Percentiles rank a stretch among this genome's conserved stretches.
These are phyloP conservation scores for Cajanus cajan DNA, from an alignment of 306 rosid genomes.

Conservation along the genomic window DNA sequence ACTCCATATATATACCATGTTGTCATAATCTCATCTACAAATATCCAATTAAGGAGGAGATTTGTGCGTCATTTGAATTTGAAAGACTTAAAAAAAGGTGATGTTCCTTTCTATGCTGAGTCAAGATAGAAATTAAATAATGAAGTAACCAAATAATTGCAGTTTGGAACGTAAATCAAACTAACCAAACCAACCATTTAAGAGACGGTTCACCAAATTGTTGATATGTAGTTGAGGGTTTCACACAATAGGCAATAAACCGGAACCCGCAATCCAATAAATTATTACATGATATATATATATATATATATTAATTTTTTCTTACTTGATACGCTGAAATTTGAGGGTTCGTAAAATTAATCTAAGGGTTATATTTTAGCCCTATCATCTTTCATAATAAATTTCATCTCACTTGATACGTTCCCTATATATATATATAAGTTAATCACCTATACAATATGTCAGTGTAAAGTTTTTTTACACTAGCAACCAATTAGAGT, in stretches of 20 bases:
- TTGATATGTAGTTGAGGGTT: not conserved
- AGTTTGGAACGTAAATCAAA: not conserved
- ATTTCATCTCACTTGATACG: no score
- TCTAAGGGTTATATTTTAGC: no score
- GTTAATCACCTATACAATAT: no score
- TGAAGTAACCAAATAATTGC: constrained; percentile 8
- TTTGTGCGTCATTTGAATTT: constrained; percentile 1
- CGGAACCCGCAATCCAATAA: no score
- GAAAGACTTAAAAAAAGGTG: not conserved
- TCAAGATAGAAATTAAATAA: constrained; percentile 16
- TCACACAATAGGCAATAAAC: not conserved
- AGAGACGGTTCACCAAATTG: constrained; percentile 19
- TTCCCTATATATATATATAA: no score
- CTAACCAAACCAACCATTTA: not conserved
- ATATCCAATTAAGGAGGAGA: constrained; percentile 13
- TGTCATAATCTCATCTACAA: not conserved
- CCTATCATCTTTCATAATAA: no score
- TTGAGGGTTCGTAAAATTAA: no score
- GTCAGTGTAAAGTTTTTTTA: no score
- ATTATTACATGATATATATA: no score
- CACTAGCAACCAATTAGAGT: no score
- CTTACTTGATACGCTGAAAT: no score
- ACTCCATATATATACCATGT: not conserved
- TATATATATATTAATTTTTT: no score
- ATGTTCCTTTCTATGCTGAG: constrained; percentile 31